Evolutionary conservation across 169 alveolate species (phyloP), one percentile per base, ranked within the genome.

Genomic region (Eimeria sp.): DNA sequence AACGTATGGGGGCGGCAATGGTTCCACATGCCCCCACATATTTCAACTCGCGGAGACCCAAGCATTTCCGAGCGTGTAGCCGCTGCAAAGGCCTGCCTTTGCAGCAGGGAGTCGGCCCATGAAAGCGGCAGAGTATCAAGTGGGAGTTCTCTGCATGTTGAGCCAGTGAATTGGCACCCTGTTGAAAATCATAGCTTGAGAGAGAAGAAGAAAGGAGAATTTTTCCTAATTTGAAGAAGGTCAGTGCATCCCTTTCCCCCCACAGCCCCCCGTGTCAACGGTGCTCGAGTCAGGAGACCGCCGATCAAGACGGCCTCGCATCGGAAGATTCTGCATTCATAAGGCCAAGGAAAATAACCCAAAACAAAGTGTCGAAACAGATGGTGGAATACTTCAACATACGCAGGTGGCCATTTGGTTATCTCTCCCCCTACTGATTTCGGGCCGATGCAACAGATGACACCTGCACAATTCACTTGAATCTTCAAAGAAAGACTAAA

Each of bases 71-170:
- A 20, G 18, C 30, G 40, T 5, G 51, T 4, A 30, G 51, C 51
- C 3, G 76, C 7, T 30, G n/a, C 80, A 34, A 10, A 14, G 51
- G 80, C 20, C 9, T 7, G 10, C 51, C 30, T 47, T 30, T 18
- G n/a, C 27, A 70, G 34, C 51, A 16, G 34, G 49, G 51, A 47
- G 14, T 22, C 80, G 14, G 80, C 80, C 80, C 51, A n/a, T 70
- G 51, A 10, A 30, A 25, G 51, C 80, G n/a, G 80, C 80, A 30
- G 51, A 34, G 13, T 51, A 14, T 34, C 80, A 13, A 13, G 80
- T 27, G 67, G 45, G 49, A 22, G 70, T 25, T 49, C 67, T 45
- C 89, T 49, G 89, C 89, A 78, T 78, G 89, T 47, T 45, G 5
- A 10, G 89, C 43, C 67, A 49, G 45, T 78, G 80, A 30, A 34